phyloP scores from a whole-genome alignment of 2,329 filamentous ascomycete species.

The Neofusicoccum sp. region DNA sequence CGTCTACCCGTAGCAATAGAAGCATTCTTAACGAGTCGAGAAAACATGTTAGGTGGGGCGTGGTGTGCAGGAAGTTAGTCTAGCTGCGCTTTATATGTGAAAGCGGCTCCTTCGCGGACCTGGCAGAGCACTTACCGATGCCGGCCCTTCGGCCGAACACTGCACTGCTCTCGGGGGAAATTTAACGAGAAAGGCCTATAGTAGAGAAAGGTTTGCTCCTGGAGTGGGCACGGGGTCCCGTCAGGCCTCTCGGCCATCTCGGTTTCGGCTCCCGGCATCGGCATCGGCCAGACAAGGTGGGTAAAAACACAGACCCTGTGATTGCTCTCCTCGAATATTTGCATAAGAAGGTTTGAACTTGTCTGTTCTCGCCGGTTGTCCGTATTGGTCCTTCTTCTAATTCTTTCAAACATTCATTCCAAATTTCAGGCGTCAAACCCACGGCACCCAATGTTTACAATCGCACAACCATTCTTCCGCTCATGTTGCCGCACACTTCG shows the following conservation, averaged over 20 bases:
- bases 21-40: neutral
- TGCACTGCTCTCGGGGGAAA: neutral
- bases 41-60: neutral
- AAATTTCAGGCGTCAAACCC: too few relatives aligned
- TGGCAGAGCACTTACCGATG: neutral
- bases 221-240: neutral
- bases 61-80: too few relatives aligned
- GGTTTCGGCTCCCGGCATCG: conserved; percentile 12
- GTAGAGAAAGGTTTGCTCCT: neutral
- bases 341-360: neutral
- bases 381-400: too few relatives aligned
- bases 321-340: neutral
- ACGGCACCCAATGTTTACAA: too few relatives aligned
- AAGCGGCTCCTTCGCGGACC: too few relatives aligned
- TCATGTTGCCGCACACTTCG: too few relatives aligned
- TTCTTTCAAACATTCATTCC: too few relatives aligned
- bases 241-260: conserved; percentile 8
- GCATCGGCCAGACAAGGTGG: neutral
- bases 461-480: too few relatives aligned
- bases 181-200: neutral
- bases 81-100: too few relatives aligned
- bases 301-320: neutral
- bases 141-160: neutral
- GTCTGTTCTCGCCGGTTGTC: neutral
- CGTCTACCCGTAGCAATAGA: neutral